Percentiles rank a stretch among this genome's conserved stretches.
These are phyloP conservation scores for Blastobotrys robertii DNA, from an alignment of 805 yeast genomes.

Conservation along the genomic window DNA sequence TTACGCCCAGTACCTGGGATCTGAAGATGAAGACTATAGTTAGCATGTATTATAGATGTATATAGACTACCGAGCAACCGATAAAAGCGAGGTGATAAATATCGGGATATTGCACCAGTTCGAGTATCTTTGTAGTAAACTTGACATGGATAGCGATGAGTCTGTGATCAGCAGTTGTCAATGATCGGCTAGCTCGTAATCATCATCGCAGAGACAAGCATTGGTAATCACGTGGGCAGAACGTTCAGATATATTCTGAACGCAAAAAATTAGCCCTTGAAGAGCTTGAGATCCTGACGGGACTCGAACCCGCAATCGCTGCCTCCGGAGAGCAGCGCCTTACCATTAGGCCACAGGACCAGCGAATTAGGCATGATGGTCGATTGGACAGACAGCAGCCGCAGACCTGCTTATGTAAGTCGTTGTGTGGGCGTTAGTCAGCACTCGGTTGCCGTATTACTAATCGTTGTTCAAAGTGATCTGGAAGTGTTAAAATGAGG, in stretches of 20 bases:
- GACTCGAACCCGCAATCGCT: conserved; percentile 22
- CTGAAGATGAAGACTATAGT: conserved; percentile 39
- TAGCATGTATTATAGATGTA: conserved; percentile 6
- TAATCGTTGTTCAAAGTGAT: conserved; percentile 32
- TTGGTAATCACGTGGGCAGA: too few relatives aligned
- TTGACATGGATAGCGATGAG: too few relatives aligned
- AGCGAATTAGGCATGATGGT: background rate
- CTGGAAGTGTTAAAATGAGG: conserved; percentile 66
- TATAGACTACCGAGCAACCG: background rate
- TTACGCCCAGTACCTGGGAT: conserved; percentile 62
- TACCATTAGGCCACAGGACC: conserved; percentile 22
- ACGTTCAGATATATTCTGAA: too few relatives aligned
- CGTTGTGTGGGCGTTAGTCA: too few relatives aligned
- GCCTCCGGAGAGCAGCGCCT: conserved; percentile 23
- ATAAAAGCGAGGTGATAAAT: background rate
- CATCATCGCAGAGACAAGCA: too few relatives aligned
- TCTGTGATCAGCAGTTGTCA: too few relatives aligned
- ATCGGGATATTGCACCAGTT: background rate
- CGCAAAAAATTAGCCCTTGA: too few relatives aligned
- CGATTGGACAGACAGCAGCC: too few relatives aligned
- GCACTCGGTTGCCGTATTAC: too few relatives aligned
- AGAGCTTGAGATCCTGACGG: conserved; percentile 15
- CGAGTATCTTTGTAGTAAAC: too few relatives aligned
- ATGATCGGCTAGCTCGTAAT: too few relatives aligned
- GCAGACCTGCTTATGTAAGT: too few relatives aligned